phyloP scores from a whole-genome alignment of 2,329 filamentous ascomycete species.

The Epichloe aotearoae region DNA sequence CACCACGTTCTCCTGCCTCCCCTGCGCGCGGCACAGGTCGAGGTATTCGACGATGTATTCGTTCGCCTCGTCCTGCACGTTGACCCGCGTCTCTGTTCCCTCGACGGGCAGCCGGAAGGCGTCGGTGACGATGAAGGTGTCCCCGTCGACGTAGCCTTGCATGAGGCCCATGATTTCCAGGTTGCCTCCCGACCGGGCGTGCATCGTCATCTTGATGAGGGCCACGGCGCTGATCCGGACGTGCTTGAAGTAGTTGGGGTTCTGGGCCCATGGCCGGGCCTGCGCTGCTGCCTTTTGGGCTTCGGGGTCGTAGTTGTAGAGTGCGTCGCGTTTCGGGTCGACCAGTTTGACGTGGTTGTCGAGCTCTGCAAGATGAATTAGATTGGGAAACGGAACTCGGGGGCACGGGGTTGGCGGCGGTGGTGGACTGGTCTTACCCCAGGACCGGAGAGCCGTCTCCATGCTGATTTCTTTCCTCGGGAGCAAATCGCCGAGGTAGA shows the following conservation, averaged over 20 bases:
- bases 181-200: constrained; percentile 83
- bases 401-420: background rate
- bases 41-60: constrained; percentile 92
- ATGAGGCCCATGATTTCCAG: constrained; percentile 97
- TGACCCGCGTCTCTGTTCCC: constrained; percentile 95
- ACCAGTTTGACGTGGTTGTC: constrained; percentile 76
- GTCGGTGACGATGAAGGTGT: constrained; percentile 85
- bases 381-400: background rate
- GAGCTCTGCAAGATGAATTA: constrained; percentile 49
- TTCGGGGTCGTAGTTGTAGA: constrained; percentile 67
- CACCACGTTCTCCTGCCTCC: constrained; percentile 75
- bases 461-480: background rate
- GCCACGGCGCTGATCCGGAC: constrained; percentile 90
- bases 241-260: constrained; percentile 81
- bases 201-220: constrained; percentile 98
- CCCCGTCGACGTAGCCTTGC: constrained; percentile 81
- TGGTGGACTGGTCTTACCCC: background rate
- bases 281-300: constrained; percentile 54
- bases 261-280: constrained; percentile 59
- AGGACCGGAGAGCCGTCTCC: background rate
- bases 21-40: constrained; percentile 61
- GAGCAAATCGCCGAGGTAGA: background rate
- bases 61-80: constrained; percentile 89
- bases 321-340: constrained; percentile 75
- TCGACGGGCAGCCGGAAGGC: constrained; percentile 90